Conservation (phyloP, 768 basidiomycete species). For the Amanita pseudoporphyria region DNA sequence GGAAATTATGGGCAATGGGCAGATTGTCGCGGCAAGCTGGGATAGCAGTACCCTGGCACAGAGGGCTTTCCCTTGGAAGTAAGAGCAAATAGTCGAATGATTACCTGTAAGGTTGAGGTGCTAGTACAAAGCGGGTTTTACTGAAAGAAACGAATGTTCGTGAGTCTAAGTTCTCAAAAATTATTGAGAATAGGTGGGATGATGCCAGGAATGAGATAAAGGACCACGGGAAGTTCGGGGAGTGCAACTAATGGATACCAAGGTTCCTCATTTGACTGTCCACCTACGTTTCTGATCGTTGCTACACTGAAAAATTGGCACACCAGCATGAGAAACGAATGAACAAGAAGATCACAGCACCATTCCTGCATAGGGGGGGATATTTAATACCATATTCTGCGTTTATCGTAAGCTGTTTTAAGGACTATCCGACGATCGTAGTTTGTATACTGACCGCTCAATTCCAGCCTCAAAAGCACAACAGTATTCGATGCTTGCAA, state of each 20-base stretch:
- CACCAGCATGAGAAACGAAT: slow-evolving; percentile 28
- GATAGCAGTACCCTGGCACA: slow-evolving; percentile 8
- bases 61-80: slow-evolving; percentile 7
- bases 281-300: slow-evolving; percentile 18
- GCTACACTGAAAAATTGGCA: slow-evolving; percentile 28
- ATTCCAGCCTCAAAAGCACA: slow-evolving; percentile 13
- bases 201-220: slow-evolving; percentile 20
- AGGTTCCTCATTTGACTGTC: slow-evolving; percentile 22
- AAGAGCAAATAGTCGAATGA: too few species aligned
- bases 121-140: too few species aligned
- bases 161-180: too few species aligned
- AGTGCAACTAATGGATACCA: slow-evolving; percentile 34
- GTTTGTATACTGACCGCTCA: slow-evolving; percentile 11
- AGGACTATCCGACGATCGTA: neutral
- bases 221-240: slow-evolving; percentile 27
- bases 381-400: slow-evolving; percentile 17
- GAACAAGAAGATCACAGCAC: slow-evolving; percentile 19
- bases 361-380: too few species aligned
- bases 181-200: slow-evolving; percentile 14
- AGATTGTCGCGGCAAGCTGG: slow-evolving; percentile 3
- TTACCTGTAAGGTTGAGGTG: too few species aligned
- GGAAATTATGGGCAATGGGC: slow-evolving; percentile 5
- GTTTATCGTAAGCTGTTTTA: neutral
- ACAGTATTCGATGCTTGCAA: slow-evolving; percentile 24
- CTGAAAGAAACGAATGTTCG: too few species aligned